A percentile compares a stretch with the other conserved stretches of the same genome.
Evolutionary conservation across 2,329 filamentous ascomycete species (phyloP).

Genomic region (Fusarium longipes): DNA sequence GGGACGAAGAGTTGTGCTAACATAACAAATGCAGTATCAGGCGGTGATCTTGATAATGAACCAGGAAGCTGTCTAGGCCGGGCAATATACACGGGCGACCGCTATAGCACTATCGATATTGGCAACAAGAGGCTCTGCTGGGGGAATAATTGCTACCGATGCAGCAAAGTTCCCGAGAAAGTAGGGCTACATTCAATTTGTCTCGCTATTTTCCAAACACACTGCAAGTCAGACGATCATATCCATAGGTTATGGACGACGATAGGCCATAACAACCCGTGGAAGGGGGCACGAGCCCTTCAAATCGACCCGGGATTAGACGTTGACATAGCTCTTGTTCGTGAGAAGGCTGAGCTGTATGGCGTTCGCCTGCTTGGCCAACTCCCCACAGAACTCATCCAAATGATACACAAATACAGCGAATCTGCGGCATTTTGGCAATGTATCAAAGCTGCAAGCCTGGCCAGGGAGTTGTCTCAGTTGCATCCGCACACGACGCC

Average conservation of each 20-base stretch:
- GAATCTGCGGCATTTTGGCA: slow-evolving; percentile 9
- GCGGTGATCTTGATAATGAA: not conserved
- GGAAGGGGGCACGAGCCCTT: slow-evolving; percentile 10
- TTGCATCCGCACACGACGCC: not conserved
- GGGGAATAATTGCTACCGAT: slow-evolving; percentile 3
- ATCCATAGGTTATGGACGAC: slow-evolving; percentile 12
- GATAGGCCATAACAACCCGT: slow-evolving; percentile 1
- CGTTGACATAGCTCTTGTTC: not conserved
- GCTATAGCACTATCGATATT: not conserved
- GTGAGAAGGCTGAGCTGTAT: slow-evolving; percentile 3
- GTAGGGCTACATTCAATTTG: slow-evolving; percentile 1
- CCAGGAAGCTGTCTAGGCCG: not conserved
- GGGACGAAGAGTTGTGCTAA: not conserved
- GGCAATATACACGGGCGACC: not conserved
- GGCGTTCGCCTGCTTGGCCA: not conserved
- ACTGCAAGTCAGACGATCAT: not conserved
- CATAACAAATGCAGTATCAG: not conserved
- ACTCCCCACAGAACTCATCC: slow-evolving; percentile 12
- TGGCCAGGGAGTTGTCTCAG: slow-evolving; percentile 4
- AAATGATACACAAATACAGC: slow-evolving; percentile 9
- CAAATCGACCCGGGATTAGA: slow-evolving; percentile 2
- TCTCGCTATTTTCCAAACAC: not conserved
- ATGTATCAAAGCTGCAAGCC: slow-evolving; percentile 1
- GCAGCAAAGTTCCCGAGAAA: not conserved
- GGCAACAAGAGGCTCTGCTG: not conserved